Evolutionary conservation across 768 basidiomycete species (phyloP).

Genomic region (Lactifluus pinguis): DNA sequence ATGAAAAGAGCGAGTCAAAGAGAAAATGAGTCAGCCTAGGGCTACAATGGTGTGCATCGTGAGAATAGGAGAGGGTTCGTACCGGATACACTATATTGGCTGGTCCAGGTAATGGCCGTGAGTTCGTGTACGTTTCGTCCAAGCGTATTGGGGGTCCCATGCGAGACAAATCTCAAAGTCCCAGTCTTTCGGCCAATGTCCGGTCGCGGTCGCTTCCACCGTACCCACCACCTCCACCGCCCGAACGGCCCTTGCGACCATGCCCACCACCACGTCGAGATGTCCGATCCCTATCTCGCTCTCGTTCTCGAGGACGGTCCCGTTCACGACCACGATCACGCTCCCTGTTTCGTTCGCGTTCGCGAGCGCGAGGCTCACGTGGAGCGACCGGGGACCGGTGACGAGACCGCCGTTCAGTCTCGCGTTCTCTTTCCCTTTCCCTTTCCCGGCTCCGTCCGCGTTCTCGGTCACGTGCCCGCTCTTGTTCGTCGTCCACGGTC

Average conservation of each 20-base stretch:
- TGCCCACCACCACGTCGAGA: slow-evolving; percentile 15
- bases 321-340: slow-evolving; percentile 23
- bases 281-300: slow-evolving; percentile 19
- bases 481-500: slow-evolving; percentile 49
- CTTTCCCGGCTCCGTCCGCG: slow-evolving; percentile 30
- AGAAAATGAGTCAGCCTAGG: slow-evolving; percentile 25
- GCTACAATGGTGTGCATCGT: slow-evolving; percentile 22
- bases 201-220: slow-evolving; percentile 46
- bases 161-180: slow-evolving; percentile 39
- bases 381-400: slow-evolving; percentile 5
- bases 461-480: slow-evolving; percentile 24
- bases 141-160: slow-evolving; percentile 8
- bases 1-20: slow-evolving; percentile 12
- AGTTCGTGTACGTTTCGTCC: slow-evolving; percentile 19
- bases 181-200: slow-evolving; percentile 82
- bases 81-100: slow-evolving; percentile 32
- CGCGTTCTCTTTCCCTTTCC: slow-evolving; percentile 23
- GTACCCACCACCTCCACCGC: slow-evolving; percentile 26
- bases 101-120: slow-evolving; percentile 12
- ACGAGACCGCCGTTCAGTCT: slow-evolving; percentile 14
- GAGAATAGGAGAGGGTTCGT: slow-evolving; percentile 18
- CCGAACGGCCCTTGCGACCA: slow-evolving; percentile 27
- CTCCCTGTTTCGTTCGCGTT: slow-evolving; percentile 14
- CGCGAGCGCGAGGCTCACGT: slow-evolving; percentile 18
- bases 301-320: slow-evolving; percentile 15